Base-by-base conservation (phyloP, 78 protist genomes). In the Pigoraptor vietnamica region DNA sequence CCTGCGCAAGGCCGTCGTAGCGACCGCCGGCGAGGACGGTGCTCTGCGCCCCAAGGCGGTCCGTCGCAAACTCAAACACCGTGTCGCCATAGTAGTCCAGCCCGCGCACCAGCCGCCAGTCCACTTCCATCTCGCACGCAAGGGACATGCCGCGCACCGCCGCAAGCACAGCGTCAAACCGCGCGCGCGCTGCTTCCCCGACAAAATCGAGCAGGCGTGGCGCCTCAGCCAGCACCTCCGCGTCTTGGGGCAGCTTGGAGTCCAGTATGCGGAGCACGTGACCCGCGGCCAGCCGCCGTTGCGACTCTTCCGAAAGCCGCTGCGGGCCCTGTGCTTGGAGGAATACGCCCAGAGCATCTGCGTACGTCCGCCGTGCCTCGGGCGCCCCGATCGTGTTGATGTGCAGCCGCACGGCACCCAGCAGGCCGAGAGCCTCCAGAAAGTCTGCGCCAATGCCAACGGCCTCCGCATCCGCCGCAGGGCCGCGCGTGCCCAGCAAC, bases 61-160 rank as follows among this genome's bases (percentile, higher is more conserved):
- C 25, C 9, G 88, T 34, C 9, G 82, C 67, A 56, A 95, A 24
- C 40, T 95, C 97, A 92, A 95, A 95, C 37, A 93, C 94, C 29
- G 94, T 93, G 90, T 93, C 94, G 38, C 39, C 90, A 92, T 95
- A 95, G 89, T 95, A 95, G 91, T 95, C 97, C 39, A 95, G 91
- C 25, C 97, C 97, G 21, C 95, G 89, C 24, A 93, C 97, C 32
- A 93, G 83, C 6, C 67, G 39, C 33, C 79, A 34, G 84, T 92
- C 90, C n/a, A 90, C 32, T 36, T 39, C 29, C 67, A 48, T 14
- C 14, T 48, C 40, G 48, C 90, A 93, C 33, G 55, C 14, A 0
- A 95, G 86, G 29, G 89, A 84, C 2, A 87, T 32, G 23, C 35
- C 82, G 40, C 48, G 90, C n/a, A 95, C 56, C 1, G 87, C 40